phyloP scores from a whole-genome alignment of 2,329 filamentous ascomycete species.

The Trichothecium roseum region DNA sequence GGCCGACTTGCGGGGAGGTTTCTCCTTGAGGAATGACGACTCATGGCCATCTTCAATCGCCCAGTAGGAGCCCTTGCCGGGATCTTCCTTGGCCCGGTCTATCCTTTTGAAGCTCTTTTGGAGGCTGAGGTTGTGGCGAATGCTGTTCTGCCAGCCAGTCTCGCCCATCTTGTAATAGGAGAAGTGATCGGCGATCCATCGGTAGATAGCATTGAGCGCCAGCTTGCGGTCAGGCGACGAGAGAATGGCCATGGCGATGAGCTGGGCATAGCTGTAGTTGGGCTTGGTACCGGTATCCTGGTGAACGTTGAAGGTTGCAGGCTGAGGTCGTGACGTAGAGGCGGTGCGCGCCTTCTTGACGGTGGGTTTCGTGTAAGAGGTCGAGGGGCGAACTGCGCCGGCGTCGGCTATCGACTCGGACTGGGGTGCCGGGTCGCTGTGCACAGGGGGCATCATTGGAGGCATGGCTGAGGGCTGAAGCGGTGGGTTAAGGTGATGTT shows the following conservation, averaged over 20 bases:
- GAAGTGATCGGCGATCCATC: slow-evolving; percentile 96
- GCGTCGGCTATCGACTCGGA: slow-evolving; percentile 10
- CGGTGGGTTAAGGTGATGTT: not conserved
- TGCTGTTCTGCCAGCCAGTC: slow-evolving; percentile 97
- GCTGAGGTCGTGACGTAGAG: not conserved
- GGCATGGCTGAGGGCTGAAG: not conserved
- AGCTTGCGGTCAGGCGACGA: slow-evolving; percentile 73
- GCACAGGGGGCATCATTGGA: slow-evolving; percentile 30
- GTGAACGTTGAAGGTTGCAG: slow-evolving; percentile 11
- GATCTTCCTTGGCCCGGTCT: slow-evolving; percentile 91
- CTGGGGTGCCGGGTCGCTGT: slow-evolving; percentile 43
- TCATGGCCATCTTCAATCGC: slow-evolving; percentile 85
- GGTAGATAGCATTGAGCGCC: slow-evolving; percentile 93
- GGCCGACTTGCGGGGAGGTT: slow-evolving; percentile 51
- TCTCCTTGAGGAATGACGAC: slow-evolving; percentile 81
- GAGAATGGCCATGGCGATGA: slow-evolving; percentile 96
- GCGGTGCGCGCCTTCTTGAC: not conserved
- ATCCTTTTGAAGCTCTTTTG: slow-evolving; percentile 97
- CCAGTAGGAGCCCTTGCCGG: slow-evolving; percentile 98
- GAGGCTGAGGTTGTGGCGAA: slow-evolving; percentile 91
- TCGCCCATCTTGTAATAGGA: slow-evolving; percentile 78
- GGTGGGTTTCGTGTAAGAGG: too few species aligned
- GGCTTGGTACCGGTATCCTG: slow-evolving; percentile 80
- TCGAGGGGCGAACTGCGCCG: too few species aligned
- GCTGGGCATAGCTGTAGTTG: slow-evolving; percentile 81